Evolutionary conservation across 2,329 filamentous ascomycete genomes (phyloP), one percentile per base, ranked within the genome.

Genomic region (Pseudonectria foliicola): DNA sequence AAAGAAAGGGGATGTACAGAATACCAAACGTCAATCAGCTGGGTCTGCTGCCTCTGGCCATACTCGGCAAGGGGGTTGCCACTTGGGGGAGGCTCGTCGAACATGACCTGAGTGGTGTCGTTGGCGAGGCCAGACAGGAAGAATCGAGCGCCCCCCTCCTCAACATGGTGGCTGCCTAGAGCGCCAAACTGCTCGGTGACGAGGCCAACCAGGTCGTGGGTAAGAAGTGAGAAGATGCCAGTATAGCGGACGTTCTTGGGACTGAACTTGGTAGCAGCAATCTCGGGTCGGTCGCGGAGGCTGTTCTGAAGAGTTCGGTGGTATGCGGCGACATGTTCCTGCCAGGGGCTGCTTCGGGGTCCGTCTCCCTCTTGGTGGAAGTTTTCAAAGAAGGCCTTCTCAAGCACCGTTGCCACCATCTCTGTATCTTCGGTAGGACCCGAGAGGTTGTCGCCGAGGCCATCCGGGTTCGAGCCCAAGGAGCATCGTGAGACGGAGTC

Each of bases 1-100:
- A 59, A 57, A 7, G 61, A 62, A 6, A 66, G 43, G 16, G 62
- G 62, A 29, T 66, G 62, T 10, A 53, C 41, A 1, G 57, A 61
- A 37, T 60, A 66, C 62, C 62, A 66, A 15, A 66, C 54, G 32
- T 66, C 62, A 28, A 66, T 57, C 15, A 66, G 46, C 34, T 61
- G 57, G 7, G 48, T 57, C 34, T 55, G 52, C 24, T 60, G 56
- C 23, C 57, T 41, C 21, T 50, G 50, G 6, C 55, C 54, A 21
- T 58, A 53, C 27, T 52, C 53, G 16, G 46, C 44, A 4, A 60
- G 37, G 13, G 56, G 55, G 30, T 47, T 56, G 34, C 38, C 43
- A 8, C 45, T 35, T 2, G 40, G 33, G 7, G 45, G 25, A 16
- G 34, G 29, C 12, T 38, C 44, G 34, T 59, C 56, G 35, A 60